A percentile compares a stretch with the other conserved stretches of the same genome.
Evolutionary conservation across 2,329 filamentous ascomycete genomes (phyloP).

Genomic region (Colletotrichum tropicicola): DNA sequence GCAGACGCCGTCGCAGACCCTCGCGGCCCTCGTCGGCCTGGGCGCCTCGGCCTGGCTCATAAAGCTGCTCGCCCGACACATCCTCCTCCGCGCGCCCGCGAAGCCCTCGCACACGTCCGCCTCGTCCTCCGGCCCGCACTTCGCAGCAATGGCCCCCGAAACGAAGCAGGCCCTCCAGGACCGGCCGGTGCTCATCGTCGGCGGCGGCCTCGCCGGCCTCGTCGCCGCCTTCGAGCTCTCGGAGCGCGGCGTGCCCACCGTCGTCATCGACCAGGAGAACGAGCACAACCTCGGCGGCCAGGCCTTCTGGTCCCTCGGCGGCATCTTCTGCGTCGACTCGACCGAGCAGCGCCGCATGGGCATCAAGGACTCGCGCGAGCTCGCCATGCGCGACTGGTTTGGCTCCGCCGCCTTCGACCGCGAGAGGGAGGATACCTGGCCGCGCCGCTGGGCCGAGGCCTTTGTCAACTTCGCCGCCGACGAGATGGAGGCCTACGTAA

Average conservation of each 20-base stretch:
- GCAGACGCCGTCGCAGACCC: constrained; percentile 18
- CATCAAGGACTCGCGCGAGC: constrained; percentile 64
- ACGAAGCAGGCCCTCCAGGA: constrained; percentile 22
- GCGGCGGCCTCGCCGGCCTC: constrained; percentile 66
- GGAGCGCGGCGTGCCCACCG: constrained; percentile 55
- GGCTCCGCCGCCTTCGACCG: constrained; percentile 67
- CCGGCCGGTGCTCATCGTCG: constrained; percentile 62
- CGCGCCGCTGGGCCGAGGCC: constrained; percentile 68
- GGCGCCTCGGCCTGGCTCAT: constrained; percentile 26
- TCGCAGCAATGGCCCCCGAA: constrained; percentile 20
- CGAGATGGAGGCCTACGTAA: constrained; percentile 67
- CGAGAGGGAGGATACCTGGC: constrained; percentile 64
- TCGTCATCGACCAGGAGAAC: constrained; percentile 68
- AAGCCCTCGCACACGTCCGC: constrained; percentile 14
- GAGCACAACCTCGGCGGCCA: constrained; percentile 66
- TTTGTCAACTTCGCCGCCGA: constrained; percentile 70
- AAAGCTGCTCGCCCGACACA: constrained; percentile 25
- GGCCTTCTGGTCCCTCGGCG: constrained; percentile 71
- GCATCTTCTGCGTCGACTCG: constrained; percentile 68
- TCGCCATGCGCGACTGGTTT: constrained; percentile 69
- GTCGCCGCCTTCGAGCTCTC: constrained; percentile 67
- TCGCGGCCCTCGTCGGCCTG: constrained; percentile 20
- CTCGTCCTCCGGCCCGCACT: constrained; percentile 19
- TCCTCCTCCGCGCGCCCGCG: constrained; percentile 24
- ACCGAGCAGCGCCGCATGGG: constrained; percentile 64